These are phyloP conservation scores for Ploettnerulaceae sp. DNA, from an alignment of 2,329 filamentous ascomycete species.

Conservation along the genomic window DNA sequence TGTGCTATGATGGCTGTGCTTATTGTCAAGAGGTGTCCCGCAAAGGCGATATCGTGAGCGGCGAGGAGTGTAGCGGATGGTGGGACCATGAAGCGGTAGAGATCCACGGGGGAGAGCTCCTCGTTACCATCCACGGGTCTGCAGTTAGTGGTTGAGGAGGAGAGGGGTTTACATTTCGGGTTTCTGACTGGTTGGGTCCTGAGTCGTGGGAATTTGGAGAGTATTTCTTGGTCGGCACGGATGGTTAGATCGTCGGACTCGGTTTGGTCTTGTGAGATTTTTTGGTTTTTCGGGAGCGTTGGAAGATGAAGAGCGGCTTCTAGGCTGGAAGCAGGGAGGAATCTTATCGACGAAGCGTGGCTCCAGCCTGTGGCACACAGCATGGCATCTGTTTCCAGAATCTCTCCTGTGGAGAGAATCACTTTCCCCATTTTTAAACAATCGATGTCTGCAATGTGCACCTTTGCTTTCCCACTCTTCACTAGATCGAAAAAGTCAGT, in stretches of 20 bases:
- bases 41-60: constrained; percentile 42
- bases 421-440: constrained; percentile 43
- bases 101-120: constrained; percentile 33
- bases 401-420: constrained; percentile 45
- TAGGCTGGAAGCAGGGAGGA: constrained; percentile 36
- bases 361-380: constrained; percentile 56
- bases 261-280: constrained; percentile 12
- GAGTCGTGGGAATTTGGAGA: constrained; percentile 49
- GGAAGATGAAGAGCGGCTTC: constrained; percentile 47
- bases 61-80: constrained; percentile 36
- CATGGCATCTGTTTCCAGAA: constrained; percentile 46
- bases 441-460: constrained; percentile 49
- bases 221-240: constrained; percentile 49
- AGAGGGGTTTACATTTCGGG: constrained; percentile 38
- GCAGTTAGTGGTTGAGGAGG: background rate
- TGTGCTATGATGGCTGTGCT: constrained; percentile 40
- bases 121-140: background rate
- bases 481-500: constrained; percentile 52
- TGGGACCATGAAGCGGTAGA: constrained; percentile 46
- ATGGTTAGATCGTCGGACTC: constrained; percentile 33
- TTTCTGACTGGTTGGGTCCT: constrained; percentile 46
- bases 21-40: constrained; percentile 42
- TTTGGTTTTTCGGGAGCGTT: constrained; percentile 24
- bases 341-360: constrained; percentile 46
- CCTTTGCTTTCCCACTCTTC: constrained; percentile 42